Conservation (phyloP, 768 basidiomycete genomes). For the Roridomyces roridus region DNA sequence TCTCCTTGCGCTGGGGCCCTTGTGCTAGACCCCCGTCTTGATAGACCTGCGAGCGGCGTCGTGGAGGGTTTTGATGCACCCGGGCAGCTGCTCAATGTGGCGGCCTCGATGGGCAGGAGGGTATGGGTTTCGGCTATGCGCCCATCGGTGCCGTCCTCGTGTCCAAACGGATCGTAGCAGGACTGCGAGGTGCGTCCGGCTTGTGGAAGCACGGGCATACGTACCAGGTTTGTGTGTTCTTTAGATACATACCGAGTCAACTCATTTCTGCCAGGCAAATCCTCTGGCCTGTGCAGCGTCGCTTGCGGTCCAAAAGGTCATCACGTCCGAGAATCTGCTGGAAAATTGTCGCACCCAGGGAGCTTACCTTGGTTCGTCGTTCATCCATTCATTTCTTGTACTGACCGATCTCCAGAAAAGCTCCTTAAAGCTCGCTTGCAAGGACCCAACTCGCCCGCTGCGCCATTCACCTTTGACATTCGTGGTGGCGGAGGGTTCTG, state of each 20-base stretch:
- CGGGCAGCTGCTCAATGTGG: too few relatives aligned
- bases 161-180: conserved; percentile 71
- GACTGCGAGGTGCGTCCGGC: conserved; percentile 70
- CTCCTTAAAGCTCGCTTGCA: conserved; percentile 62
- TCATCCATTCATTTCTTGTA: too few relatives aligned
- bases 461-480: conserved; percentile 77
- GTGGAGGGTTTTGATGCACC: too few relatives aligned
- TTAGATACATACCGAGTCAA: too few relatives aligned
- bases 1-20: too few relatives aligned
- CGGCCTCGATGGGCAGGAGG: too few relatives aligned
- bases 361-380: conserved; percentile 54
- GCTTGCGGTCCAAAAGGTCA: conserved; percentile 80
- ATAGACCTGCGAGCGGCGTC: too few relatives aligned
- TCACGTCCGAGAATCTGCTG: conserved; percentile 73
- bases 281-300: conserved; percentile 81
- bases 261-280: conserved; percentile 64
- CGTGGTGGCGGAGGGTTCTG: conserved; percentile 87
- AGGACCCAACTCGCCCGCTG: conserved; percentile 60
- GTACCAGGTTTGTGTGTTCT: conserved; percentile 60
- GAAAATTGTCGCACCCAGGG: conserved; percentile 66
- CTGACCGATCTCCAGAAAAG: conserved; percentile 43
- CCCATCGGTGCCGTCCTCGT: conserved; percentile 85
- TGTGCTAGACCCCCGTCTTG: too few relatives aligned
- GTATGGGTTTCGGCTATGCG: conserved; percentile 73
- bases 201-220: conserved; percentile 88